Base-by-base conservation (phyloP, 2,329 filamentous ascomycete species). In the Xylaria sp. region DNA sequence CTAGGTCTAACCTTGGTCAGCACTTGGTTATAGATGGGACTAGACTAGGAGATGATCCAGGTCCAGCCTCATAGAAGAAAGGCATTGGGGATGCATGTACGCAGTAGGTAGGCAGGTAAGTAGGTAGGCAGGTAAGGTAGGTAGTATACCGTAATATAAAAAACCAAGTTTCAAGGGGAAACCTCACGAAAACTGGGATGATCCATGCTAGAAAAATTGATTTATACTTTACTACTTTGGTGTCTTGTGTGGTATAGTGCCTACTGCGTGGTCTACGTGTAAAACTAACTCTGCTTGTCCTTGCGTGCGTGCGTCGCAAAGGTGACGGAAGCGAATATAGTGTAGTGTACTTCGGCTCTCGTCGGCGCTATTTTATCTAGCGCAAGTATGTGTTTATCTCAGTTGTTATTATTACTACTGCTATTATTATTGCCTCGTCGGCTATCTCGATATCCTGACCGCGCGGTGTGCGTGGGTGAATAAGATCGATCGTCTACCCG, bases 401-500 rank as follows among this genome's bases (percentile, higher is more conserved):
- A 25, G 15, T 13, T 38, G n/a, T 42, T 55, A 42, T 29, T 27
- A 39, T 38, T 54, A 25, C 9, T 54, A 27, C 25, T 36, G 17
- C 3, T n/a, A 39, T 17, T 54, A 39, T 55, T 55, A n/a, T 29
- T n/a, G 13, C 10, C 22, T 33, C 27, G 25, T 66, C 64, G 64
- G 53, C 49, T 66, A 66, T 59, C 59, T 66, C n/a, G n/a, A n/a
- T n/a, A 42, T 61, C 44, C 49, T 42, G 54, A 29, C 57, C 44
- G 50, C 56, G 50, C 51, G 50, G 63, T 51, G 42, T 61, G 64
- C 39, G 47, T 53, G 58, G 63, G 44, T 54, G 44, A 54, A 25
- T 54, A 17, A 66, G 59, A 66, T 66, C 64, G 59, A 66, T 66
- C 64, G 53, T 45, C 54, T 51, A n/a, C 22, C 51, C 53, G 33